Evolutionary conservation across 1,139 yeast genomes (phyloP).

Genomic region (Sugiyamaella novakii): DNA sequence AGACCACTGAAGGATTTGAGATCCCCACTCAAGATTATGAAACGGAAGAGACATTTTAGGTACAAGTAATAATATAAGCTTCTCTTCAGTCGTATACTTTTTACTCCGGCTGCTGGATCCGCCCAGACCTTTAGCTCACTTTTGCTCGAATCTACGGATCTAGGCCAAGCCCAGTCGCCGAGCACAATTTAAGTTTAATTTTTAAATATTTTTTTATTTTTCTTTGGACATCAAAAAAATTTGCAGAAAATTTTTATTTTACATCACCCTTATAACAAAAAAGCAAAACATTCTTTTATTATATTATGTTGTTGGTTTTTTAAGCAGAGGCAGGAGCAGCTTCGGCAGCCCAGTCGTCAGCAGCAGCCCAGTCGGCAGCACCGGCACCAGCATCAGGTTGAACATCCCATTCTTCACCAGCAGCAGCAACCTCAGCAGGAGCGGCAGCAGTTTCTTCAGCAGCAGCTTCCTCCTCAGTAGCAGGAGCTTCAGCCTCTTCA

Average conservation of each 20-base stretch:
- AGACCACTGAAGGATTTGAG: slow-evolving; percentile 73
- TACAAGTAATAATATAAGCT: slow-evolving; percentile 22
- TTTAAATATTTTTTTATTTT: slow-evolving; percentile 9
- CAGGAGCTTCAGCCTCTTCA: slow-evolving; percentile 88
- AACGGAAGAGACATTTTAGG: slow-evolving; percentile 39
- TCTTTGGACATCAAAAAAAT: slow-evolving; percentile 13
- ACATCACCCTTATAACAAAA: slow-evolving; percentile 18
- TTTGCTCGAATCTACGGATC: too few relatives aligned
- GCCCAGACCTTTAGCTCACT: too few relatives aligned
- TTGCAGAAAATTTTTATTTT: slow-evolving; percentile 17
- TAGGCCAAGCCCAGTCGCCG: too few relatives aligned
- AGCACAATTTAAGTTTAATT: too few relatives aligned
- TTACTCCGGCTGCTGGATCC: too few relatives aligned
- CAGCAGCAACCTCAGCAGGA: slow-evolving; percentile 54
- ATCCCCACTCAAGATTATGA: slow-evolving; percentile 40
- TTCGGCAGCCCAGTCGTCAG: slow-evolving; percentile 74
- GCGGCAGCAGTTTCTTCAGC: slow-evolving; percentile 66
- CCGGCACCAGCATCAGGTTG: slow-evolving; percentile 61
- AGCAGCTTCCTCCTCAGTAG: slow-evolving; percentile 57
- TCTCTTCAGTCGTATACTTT: too few relatives aligned
- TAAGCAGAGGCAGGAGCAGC: slow-evolving; percentile 44
- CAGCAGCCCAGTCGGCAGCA: slow-evolving; percentile 53
- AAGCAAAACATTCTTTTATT: slow-evolving; percentile 15
- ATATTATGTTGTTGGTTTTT: slow-evolving; percentile 15
- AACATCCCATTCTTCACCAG: slow-evolving; percentile 80